Evolutionary conservation across 2,329 filamentous ascomycete species (phyloP).

Genomic region (Cladosporium sp.): DNA sequence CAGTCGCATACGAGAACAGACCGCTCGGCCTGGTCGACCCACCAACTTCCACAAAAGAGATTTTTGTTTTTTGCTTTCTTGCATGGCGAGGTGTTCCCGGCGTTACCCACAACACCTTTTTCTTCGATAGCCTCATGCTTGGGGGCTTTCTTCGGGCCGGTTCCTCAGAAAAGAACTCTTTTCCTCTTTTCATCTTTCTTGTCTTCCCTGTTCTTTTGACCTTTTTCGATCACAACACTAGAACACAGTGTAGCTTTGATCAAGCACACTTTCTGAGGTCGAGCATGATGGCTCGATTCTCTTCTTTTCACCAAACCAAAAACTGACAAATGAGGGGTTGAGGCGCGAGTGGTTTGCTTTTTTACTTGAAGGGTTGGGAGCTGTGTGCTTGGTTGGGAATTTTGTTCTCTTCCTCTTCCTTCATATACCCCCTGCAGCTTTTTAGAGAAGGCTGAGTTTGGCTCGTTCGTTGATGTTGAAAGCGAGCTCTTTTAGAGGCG

Average conservation of each 20-base stretch:
- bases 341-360: background rate
- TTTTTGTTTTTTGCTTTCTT: slow-evolving; percentile 23
- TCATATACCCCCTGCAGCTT: slow-evolving; percentile 8
- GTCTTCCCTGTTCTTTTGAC: background rate
- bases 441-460: background rate
- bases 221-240: background rate
- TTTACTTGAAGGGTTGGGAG: background rate
- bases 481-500: background rate
- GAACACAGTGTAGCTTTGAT: background rate
- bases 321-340: background rate
- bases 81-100: slow-evolving; percentile 36
- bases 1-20: background rate
- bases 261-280: background rate
- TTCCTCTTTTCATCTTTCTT: slow-evolving; percentile 11
- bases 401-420: background rate
- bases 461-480: slow-evolving; percentile 2
- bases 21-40: slow-evolving; percentile 14
- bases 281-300: background rate
- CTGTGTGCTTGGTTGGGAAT: slow-evolving; percentile 2
- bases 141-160: slow-evolving; percentile 22
- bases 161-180: slow-evolving; percentile 7
- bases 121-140: slow-evolving; percentile 22
- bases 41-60: slow-evolving; percentile 7
- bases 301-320: background rate
- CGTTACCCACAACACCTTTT: slow-evolving; percentile 17